A percentile compares a stretch with the other conserved stretches of the same genome.
phyloP scores from a whole-genome alignment of 1,284 basidiomycete genomes.

The Ceratobasidium sp. region DNA sequence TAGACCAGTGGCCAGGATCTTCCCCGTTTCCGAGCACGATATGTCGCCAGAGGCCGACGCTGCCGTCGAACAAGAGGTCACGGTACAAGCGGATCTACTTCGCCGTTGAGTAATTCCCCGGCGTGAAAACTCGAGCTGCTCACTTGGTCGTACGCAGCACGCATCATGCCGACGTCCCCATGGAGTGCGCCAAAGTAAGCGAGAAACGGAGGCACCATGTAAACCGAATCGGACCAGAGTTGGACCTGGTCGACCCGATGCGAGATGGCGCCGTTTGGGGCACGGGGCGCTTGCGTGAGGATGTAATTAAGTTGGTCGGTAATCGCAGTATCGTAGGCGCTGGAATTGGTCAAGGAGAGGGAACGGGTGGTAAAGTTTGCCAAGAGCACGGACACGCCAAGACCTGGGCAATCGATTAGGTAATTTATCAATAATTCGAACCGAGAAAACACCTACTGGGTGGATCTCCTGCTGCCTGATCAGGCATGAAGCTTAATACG shows the following conservation, averaged over 20 bases:
- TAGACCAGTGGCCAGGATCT: constrained; percentile 77
- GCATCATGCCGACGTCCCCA: constrained; percentile 72
- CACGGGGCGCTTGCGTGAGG: constrained; percentile 71
- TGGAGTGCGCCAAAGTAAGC: constrained; percentile 86
- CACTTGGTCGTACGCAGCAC: constrained; percentile 81
- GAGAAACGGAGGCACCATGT: constrained; percentile 93
- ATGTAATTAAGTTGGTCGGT: constrained; percentile 77
- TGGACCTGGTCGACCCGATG: constrained; percentile 75
- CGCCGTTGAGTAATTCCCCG: background rate
- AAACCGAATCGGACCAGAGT: constrained; percentile 76
- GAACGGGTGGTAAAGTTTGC: constrained; percentile 81
- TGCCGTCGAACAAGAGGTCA: constrained; percentile 56
- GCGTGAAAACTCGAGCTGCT: constrained; percentile 73
- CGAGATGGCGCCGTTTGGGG: constrained; percentile 81
- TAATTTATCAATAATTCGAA: background rate
- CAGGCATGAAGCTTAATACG: constrained; percentile 52
- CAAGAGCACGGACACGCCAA: constrained; percentile 68
- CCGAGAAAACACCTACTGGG: constrained; percentile 56
- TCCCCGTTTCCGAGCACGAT: constrained; percentile 66
- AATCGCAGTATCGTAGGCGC: constrained; percentile 74
- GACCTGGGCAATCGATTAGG: background rate
- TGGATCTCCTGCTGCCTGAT: constrained; percentile 82
- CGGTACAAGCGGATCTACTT: constrained; percentile 60
- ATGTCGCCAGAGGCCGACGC: constrained; percentile 73
- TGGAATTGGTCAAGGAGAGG: constrained; percentile 57